Percentiles rank a stretch among this genome's conserved stretches.
Conservation (phyloP, 495 filamentous ascomycete species). For the Penicillium coprophilum region DNA sequence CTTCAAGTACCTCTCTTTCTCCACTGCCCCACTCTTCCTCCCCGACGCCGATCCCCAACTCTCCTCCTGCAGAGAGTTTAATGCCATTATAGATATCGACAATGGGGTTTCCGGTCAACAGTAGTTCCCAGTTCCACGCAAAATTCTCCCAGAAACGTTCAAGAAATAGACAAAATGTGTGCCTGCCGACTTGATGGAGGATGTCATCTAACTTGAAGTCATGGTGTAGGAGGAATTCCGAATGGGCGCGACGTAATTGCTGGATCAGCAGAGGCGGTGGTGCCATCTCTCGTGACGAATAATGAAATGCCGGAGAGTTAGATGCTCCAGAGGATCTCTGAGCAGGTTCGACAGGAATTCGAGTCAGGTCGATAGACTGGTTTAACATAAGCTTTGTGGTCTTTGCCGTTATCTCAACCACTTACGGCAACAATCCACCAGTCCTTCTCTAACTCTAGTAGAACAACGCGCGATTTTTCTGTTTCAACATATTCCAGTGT, state of each 20-base stretch:
- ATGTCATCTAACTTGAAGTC: slow-evolving; percentile 64
- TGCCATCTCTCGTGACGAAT: slow-evolving; percentile 84
- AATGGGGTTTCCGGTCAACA: slow-evolving; percentile 85
- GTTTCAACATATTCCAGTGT: slow-evolving; percentile 87
- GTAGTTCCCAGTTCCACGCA: slow-evolving; percentile 79
- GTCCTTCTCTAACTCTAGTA: slow-evolving; percentile 79
- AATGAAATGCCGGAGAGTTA: slow-evolving; percentile 52
- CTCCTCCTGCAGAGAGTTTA: slow-evolving; percentile 87
- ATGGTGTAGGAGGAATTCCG: slow-evolving; percentile 85
- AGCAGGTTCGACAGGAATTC: slow-evolving; percentile 36
- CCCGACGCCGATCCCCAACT: slow-evolving; percentile 89
- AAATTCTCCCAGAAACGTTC: slow-evolving; percentile 83
- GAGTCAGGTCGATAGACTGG: slow-evolving; percentile 74
- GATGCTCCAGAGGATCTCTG: slow-evolving; percentile 25
- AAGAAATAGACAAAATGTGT: slow-evolving; percentile 62
- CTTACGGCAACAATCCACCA: slow-evolving; percentile 94
- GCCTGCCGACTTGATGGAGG: slow-evolving; percentile 58
- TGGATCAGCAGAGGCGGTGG: slow-evolving; percentile 75
- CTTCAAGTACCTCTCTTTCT: slow-evolving; percentile 87
- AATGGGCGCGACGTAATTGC: slow-evolving; percentile 79
- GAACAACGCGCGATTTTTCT: slow-evolving; percentile 76
- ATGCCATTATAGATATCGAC: slow-evolving; percentile 76
- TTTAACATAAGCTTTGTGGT: slow-evolving; percentile 22
- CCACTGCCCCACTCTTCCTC: slow-evolving; percentile 92
- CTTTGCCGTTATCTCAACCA: slow-evolving; percentile 19